Evolutionary conservation across 306 rosid species (phyloP).

Genomic region (Acacia confusa): DNA sequence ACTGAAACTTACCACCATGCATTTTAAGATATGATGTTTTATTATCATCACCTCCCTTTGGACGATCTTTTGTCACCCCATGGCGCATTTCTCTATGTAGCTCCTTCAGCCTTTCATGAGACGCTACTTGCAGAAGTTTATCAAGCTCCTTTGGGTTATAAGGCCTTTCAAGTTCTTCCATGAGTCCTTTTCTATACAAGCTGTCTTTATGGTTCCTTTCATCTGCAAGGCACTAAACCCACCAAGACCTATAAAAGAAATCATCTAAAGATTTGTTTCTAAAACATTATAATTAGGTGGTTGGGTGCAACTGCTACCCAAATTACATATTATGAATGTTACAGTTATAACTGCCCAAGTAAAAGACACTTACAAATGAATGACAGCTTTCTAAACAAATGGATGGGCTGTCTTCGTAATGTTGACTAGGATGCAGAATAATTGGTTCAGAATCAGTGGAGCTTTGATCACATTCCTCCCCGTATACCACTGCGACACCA

Average conservation of each 20-base stretch:
- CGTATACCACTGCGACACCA: conserved; percentile 18
- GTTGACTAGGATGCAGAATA: conserved; percentile 37
- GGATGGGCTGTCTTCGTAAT: conserved; percentile 33
- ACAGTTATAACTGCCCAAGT: not conserved
- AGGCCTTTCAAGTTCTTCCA: conserved; percentile 58
- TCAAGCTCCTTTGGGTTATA: conserved; percentile 46
- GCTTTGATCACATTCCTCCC: conserved; percentile 26
- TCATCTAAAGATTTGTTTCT: not conserved
- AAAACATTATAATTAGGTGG: conserved; percentile 1
- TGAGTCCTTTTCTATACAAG: conserved; percentile 52
- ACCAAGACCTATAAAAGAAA: conserved; percentile 13
- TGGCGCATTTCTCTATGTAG: conserved; percentile 40
- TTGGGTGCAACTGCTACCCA: not conserved
- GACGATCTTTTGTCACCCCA: conserved; percentile 33
- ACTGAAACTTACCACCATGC: conserved; percentile 53
- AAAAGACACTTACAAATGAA: conserved; percentile 45
- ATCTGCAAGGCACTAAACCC: conserved; percentile 36
- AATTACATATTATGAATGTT: not conserved
- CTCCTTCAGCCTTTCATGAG: conserved; percentile 11
- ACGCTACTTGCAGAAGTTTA: conserved; percentile 11
- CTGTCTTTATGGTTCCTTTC: conserved; percentile 33
- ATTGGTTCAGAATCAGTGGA: conserved; percentile 45
- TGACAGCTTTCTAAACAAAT: conserved; percentile 22
- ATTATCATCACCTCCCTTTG: conserved; percentile 16
- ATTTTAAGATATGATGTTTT: conserved; percentile 49